These are phyloP conservation scores for Hymenoscyphus occultus DNA, from an alignment of 2,329 filamentous ascomycete genomes.

Conservation along the genomic window DNA sequence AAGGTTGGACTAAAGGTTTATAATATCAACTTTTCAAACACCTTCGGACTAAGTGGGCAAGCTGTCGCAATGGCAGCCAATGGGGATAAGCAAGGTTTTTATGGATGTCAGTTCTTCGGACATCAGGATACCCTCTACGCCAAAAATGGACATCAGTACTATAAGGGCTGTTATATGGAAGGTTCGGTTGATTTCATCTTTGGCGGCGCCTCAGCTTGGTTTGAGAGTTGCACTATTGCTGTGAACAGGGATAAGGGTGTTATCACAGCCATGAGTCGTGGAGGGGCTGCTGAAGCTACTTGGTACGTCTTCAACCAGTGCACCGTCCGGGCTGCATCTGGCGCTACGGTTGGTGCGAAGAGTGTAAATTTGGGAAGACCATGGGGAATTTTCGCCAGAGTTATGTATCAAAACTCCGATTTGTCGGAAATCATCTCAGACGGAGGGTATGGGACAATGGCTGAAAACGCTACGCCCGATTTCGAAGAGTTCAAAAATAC, in stretches of 20 bases:
- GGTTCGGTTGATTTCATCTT: slow-evolving; percentile 58
- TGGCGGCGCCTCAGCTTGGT: slow-evolving; percentile 51
- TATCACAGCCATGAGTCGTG: slow-evolving; percentile 44
- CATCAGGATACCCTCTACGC: slow-evolving; percentile 52
- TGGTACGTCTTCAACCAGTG: slow-evolving; percentile 54
- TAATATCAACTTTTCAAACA: slow-evolving; percentile 54
- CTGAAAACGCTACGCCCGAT: slow-evolving; percentile 8
- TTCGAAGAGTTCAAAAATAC: not conserved
- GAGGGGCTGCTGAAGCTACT: slow-evolving; percentile 25
- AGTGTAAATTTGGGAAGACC: slow-evolving; percentile 49
- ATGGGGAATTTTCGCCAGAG: slow-evolving; percentile 47
- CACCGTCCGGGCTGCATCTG: slow-evolving; percentile 21
- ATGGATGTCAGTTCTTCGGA: slow-evolving; percentile 50
- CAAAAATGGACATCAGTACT: slow-evolving; percentile 50
- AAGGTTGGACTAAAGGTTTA: slow-evolving; percentile 46
- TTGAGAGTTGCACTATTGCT: slow-evolving; percentile 41
- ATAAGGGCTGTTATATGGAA: slow-evolving; percentile 51
- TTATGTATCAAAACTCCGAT: slow-evolving; percentile 38
- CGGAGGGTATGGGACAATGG: slow-evolving; percentile 7
- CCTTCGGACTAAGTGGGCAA: slow-evolving; percentile 43
- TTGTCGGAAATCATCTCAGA: slow-evolving; percentile 5
- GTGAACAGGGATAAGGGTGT: slow-evolving; percentile 37
- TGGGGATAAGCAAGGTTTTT: slow-evolving; percentile 48
- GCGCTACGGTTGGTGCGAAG: slow-evolving; percentile 6
- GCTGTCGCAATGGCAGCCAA: slow-evolving; percentile 52